Percentiles rank a stretch among this genome's conserved stretches.
Conservation (phyloP, 371 early-diverging fungal species). For the Synchytrium microbalum region DNA sequence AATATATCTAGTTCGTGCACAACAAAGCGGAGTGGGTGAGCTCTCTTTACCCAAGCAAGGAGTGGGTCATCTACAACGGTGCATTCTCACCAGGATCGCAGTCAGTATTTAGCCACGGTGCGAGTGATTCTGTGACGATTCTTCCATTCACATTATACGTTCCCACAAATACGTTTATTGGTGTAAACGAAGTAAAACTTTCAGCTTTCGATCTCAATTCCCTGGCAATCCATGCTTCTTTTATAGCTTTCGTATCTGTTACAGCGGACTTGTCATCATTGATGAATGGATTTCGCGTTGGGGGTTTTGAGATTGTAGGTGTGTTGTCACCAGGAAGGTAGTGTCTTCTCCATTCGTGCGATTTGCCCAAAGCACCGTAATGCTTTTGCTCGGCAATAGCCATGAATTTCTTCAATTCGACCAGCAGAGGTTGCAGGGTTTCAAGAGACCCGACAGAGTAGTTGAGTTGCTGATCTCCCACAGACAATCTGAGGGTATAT, state of each 20-base stretch:
- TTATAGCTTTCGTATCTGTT: slow-evolving; percentile 27
- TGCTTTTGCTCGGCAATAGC: slow-evolving; percentile 35
- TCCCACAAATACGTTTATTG: slow-evolving; percentile 55
- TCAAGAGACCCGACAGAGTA: slow-evolving; percentile 11
- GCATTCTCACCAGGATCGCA: too few relatives aligned
- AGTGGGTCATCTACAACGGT: too few relatives aligned
- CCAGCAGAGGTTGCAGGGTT: slow-evolving; percentile 30
- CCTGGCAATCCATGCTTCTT: slow-evolving; percentile 52
- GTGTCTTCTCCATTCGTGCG: slow-evolving; percentile 27
- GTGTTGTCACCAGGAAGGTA: not conserved
- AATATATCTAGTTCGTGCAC: slow-evolving; percentile 61
- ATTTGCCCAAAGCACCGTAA: slow-evolving; percentile 29
- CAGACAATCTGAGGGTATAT: slow-evolving; percentile 2
- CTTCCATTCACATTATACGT: slow-evolving; percentile 83
- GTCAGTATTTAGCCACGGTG: slow-evolving; percentile 57
- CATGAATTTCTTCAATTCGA: slow-evolving; percentile 31
- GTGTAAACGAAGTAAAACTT: slow-evolving; percentile 53
- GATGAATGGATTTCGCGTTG: slow-evolving; percentile 33
- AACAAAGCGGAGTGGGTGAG: too few relatives aligned
- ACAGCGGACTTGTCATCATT: slow-evolving; percentile 15
- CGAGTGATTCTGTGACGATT: slow-evolving; percentile 54
- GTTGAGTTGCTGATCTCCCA: not conserved
- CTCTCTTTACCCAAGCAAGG: too few relatives aligned
- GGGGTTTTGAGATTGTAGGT: not conserved
- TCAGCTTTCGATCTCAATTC: slow-evolving; percentile 38